Evolutionary conservation across 176 grass and related monocot species (phyloP), one percentile per base, ranked within the genome.

Genomic region (Musa beccarii): DNA sequence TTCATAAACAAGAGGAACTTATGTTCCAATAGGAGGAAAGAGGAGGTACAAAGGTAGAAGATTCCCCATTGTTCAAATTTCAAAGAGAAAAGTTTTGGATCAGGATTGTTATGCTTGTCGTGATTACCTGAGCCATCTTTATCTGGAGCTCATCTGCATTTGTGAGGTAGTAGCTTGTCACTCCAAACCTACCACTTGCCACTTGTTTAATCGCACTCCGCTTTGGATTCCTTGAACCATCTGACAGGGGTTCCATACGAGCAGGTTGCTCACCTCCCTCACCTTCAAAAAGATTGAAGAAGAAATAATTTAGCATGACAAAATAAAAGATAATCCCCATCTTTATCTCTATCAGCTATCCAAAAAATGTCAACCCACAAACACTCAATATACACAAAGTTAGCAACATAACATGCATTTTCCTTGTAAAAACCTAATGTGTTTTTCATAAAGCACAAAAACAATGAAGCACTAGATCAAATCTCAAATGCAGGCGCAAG

Each of bases 131-230:
- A 57, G 95, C 95, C 95, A 99, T 99, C 84, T 99, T 99, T 76
- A 99, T 99, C 95, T 99, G 95, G 63, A 99, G 91, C 84, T 94
- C 95, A 84, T 99, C 95, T 19, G 95, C 95, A 76, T 99, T 94
- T 61, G 91, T 99, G 52, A 99, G 79, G 75, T 99, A 99, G 80
- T 92, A 99, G 81, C 91, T 99, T 56, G 87, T 87, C 86, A 99
- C 95, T 62, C 94, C 94, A 89, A 98, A 98, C 51, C 94, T 81
- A 66, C 94, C 94, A 78, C 95, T 99, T 13, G 95, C 95, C 82
- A 99, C 90, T 88, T 99, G 95, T 74, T 99, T 99, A 76, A 99
- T 99, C 79, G 95, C 88, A 86, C 95, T 99, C 88, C 95, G 79
- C 74, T 79, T 94, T 78, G 95, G 95, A 79, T 99, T 99, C 88